phyloP scores from a whole-genome alignment of 805 yeast species.

The Wickerhamomyces pijperi region DNA sequence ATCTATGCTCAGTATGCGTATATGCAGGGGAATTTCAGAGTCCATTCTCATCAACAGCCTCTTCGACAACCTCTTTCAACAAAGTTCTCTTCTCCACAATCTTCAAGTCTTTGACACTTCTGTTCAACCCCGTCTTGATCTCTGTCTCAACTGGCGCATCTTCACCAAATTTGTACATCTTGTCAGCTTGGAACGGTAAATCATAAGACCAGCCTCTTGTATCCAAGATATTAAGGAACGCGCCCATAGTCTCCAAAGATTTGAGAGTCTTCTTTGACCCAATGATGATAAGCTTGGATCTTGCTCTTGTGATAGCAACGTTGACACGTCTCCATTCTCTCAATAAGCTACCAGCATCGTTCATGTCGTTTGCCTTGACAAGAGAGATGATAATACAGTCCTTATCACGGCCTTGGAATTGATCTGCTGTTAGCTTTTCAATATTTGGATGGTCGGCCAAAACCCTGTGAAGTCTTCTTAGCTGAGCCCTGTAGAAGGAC shows the following conservation, averaged over 20 bases:
- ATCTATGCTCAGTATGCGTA: no score
- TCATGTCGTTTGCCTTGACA: conserved; percentile 66
- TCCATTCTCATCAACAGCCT: conserved; percentile 9
- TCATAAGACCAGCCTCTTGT: conserved; percentile 53
- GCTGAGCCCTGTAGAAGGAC: conserved; percentile 81
- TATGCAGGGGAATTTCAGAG: no score
- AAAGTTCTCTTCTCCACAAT: conserved; percentile 8
- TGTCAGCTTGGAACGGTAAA: conserved; percentile 29
- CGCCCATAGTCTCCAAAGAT: conserved; percentile 38
- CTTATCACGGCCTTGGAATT: conserved; percentile 92
- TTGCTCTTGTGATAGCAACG: conserved; percentile 90
- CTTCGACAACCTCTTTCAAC: conserved; percentile 12
- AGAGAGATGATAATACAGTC: conserved; percentile 83
- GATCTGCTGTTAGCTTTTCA: conserved; percentile 88
- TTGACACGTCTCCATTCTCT: conserved; percentile 88
- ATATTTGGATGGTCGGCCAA: conserved; percentile 29
- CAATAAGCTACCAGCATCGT: conserved; percentile 64
- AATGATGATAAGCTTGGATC: conserved; percentile 67
- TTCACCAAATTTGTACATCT: conserved; percentile 1
- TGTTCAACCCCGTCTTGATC: neutral
- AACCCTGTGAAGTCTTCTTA: conserved; percentile 31
- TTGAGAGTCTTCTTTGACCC: conserved; percentile 65
- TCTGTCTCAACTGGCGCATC: neutral
- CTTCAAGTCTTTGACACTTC: conserved; percentile 5
- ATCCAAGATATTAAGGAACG: conserved; percentile 49